phyloP scores from a whole-genome alignment of 305 asterid genomes.

The Solanum hybrid region DNA sequence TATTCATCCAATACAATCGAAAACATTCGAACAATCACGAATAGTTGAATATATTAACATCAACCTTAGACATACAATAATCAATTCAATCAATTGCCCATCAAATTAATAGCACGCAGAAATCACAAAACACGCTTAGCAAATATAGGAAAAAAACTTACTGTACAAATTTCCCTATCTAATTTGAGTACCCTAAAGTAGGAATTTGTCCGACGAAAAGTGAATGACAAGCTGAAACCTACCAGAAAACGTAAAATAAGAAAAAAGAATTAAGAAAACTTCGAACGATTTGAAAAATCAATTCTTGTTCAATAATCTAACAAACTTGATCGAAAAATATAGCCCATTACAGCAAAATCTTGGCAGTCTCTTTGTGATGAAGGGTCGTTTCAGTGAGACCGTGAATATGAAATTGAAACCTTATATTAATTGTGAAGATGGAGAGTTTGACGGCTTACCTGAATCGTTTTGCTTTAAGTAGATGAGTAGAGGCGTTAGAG shows the following conservation, averaged over 20 bases:
- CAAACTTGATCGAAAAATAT: neutral
- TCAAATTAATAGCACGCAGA: neutral
- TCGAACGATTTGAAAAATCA: neutral
- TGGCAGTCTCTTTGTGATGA: neutral
- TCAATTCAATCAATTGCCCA: neutral
- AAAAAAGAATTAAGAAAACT: neutral
- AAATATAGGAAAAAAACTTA: neutral
- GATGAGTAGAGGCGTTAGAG: neutral
- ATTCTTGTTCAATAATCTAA: neutral
- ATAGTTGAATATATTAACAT: neutral
- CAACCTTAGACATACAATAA: neutral
- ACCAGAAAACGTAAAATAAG: neutral
- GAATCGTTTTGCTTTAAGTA: neutral
- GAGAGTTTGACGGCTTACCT: neutral
- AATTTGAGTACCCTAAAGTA: neutral
- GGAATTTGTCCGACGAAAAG: neutral
- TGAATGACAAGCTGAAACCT: neutral
- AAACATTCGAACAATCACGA: neutral
- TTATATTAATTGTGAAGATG: neutral
- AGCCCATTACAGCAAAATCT: neutral
- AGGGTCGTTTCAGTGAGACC: neutral
- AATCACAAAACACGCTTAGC: neutral
- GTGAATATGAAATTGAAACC: neutral
- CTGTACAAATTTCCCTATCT: neutral
- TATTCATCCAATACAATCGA: neutral